These are phyloP conservation scores for Drechmeria coniospora DNA, from an alignment of 2,329 filamentous ascomycete species.

Conservation along the genomic window DNA sequence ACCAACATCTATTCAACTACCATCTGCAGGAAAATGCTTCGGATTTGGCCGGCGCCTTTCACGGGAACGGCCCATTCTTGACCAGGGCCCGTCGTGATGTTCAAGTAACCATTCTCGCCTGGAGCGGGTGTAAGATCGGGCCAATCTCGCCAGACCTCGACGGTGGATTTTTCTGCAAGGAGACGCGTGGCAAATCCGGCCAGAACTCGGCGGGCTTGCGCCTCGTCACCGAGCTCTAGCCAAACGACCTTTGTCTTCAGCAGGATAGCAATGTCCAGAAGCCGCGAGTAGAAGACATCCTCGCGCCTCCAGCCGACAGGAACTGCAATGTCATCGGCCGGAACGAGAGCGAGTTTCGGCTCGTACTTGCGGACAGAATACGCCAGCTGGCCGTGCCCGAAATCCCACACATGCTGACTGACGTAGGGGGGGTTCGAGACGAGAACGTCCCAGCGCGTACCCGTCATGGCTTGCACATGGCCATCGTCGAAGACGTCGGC, in stretches of 20 bases:
- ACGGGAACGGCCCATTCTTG: constrained; percentile 16
- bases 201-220: constrained; percentile 51
- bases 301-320: constrained; percentile 20
- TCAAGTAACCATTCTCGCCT: constrained; percentile 12
- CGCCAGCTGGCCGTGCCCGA: constrained; percentile 26
- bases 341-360: constrained; percentile 64
- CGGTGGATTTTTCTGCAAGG: constrained; percentile 14
- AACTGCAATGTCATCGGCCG: constrained; percentile 14
- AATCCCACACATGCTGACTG: constrained; percentile 34
- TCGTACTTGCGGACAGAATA: constrained; percentile 76
- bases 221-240: constrained; percentile 56
- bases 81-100: constrained; percentile 5
- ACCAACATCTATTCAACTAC: not conserved
- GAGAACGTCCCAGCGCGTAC: constrained; percentile 43
- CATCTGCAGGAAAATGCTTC: constrained; percentile 21
- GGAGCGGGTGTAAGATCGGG: constrained; percentile 26
- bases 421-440: constrained; percentile 90
- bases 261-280: constrained; percentile 38
- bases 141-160: constrained; percentile 62
- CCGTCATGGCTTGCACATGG: constrained; percentile 15
- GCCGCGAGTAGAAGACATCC: constrained; percentile 50
- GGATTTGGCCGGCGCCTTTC: constrained; percentile 31
- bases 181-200: constrained; percentile 23
- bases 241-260: constrained; percentile 40
- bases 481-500: constrained; percentile 33